These are phyloP conservation scores for Pythium dissimile DNA, from an alignment of 352 stramenopile genomes.

Conservation along the genomic window DNA sequence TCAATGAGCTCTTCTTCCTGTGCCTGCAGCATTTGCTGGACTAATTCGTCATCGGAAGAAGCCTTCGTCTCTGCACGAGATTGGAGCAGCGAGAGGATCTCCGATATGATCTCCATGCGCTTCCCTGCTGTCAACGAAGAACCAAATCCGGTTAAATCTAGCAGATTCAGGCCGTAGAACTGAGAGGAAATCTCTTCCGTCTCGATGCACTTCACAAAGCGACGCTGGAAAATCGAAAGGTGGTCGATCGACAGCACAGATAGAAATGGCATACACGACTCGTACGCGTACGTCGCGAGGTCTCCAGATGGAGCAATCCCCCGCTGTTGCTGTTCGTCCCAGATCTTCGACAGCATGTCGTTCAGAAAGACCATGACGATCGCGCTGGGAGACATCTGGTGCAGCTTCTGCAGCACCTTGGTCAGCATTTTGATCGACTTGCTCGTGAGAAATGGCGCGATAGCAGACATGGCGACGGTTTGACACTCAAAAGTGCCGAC, in stretches of 20 bases:
- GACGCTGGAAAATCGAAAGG: slow-evolving; percentile 48
- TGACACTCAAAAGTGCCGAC: not conserved
- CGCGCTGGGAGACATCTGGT: slow-evolving; percentile 50
- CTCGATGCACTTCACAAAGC: slow-evolving; percentile 30
- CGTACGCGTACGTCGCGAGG: slow-evolving; percentile 63
- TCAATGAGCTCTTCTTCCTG: slow-evolving; percentile 15
- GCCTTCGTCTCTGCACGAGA: slow-evolving; percentile 39
- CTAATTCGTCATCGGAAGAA: slow-evolving; percentile 23
- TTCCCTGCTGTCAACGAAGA: slow-evolving; percentile 38
- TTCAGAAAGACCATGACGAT: slow-evolving; percentile 74
- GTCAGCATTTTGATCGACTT: slow-evolving; percentile 70
- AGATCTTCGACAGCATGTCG: slow-evolving; percentile 38
- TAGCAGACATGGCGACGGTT: slow-evolving; percentile 37
- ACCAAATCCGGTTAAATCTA: slow-evolving; percentile 33
- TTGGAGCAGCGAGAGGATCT: slow-evolving; percentile 42
- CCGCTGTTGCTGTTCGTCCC: slow-evolving; percentile 31
- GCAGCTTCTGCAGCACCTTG: slow-evolving; percentile 69
- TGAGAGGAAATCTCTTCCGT: slow-evolving; percentile 25
- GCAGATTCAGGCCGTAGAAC: slow-evolving; percentile 53
- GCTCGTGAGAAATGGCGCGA: slow-evolving; percentile 44
- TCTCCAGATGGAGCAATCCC: slow-evolving; percentile 25
- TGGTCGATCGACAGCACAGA: slow-evolving; percentile 66
- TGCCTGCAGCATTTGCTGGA: slow-evolving; percentile 7
- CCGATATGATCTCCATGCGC: slow-evolving; percentile 45
- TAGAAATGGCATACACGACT: slow-evolving; percentile 59